Conservation (phyloP, 192 early-diverging fungal genomes). For the Rhizoclosmatium sp. region DNA sequence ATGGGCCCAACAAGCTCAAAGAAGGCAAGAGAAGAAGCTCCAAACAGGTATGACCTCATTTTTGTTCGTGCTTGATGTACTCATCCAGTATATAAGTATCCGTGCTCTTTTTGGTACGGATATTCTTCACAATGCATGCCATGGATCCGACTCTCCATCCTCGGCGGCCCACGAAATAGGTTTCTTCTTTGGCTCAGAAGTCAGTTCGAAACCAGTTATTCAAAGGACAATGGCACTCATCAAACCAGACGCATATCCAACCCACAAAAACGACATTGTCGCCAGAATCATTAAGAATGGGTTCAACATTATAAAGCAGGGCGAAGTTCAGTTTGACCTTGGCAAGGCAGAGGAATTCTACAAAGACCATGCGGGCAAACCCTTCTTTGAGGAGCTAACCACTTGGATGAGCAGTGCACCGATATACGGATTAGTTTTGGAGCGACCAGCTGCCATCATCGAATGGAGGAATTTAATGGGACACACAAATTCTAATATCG, state of each 20-base stretch:
- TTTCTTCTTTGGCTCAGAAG: conserved; percentile 47
- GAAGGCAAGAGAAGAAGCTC: conserved; percentile 55
- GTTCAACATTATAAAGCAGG: conserved; percentile 54
- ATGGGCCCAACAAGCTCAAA: conserved; percentile 61
- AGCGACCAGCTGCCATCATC: conserved; percentile 35
- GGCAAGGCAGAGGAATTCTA: conserved; percentile 58
- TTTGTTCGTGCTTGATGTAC: neutral
- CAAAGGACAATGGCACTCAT: conserved; percentile 61
- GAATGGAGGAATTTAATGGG: conserved; percentile 46
- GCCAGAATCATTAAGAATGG: conserved; percentile 41
- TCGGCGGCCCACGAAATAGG: conserved; percentile 48
- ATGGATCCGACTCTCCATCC: conserved; percentile 51
- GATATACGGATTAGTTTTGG: conserved; percentile 52
- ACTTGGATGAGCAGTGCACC: conserved; percentile 64
- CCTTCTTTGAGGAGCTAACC: conserved; percentile 55
- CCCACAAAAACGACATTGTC: conserved; percentile 58
- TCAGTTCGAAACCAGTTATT: conserved; percentile 26
- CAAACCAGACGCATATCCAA: conserved; percentile 63
- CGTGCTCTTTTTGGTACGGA: conserved; percentile 58
- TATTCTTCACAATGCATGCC: conserved; percentile 53
- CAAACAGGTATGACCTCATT: conserved; percentile 46
- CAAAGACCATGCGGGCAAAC: conserved; percentile 52
- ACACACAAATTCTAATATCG: conserved; percentile 56
- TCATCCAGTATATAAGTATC: conserved; percentile 33
- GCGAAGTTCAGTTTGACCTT: conserved; percentile 48